Evolutionary conservation across 176 grass and related monocot genomes (phyloP), one percentile per base, ranked within the genome.

Genomic region (Areca catechu): DNA sequence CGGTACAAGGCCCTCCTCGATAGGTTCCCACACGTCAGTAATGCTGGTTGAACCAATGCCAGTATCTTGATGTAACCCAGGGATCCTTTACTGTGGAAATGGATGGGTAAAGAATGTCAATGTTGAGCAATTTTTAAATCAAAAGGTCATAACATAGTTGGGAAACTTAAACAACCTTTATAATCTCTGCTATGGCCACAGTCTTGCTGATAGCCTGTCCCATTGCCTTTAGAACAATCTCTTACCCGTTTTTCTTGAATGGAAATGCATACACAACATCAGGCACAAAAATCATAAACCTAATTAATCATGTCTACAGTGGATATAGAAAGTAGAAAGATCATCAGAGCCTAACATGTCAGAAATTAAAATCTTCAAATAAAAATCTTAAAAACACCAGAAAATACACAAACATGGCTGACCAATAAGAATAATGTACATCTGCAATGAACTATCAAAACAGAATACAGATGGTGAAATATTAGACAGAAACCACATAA

Each of bases 1-100:
- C 94, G 94, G 84, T 49, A 98, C 81, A 50, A 98, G 87, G 54
- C 94, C 94, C 74, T 98, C 93, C 78, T 98, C 93, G 53, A 98
- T 98, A 74, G 93, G 93, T 60, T 98, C 88, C 93, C 93, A 98
- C 20, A 83, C 81, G 60, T 98, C 93, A 43, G 93, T 92, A 48
- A 98, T 98, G 70, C 88, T 89, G 62, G 92, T 81, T 57, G 93
- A 98, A 70, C 87, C 89, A 61, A 89, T 92, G 28, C 34, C 72
- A 12, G 76, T 83, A 71, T 98, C 81, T 72, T 98, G 93, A 66
- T 98, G 70, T 58, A 98, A 75, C 16, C 73, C 87, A 73, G 83
- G 81, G 15, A 68, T 58, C 53, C 84, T 77, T 83, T 92, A 88
- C 93, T 96, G 74, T 69, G 76, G 24, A 57, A 56, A 80, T 14